Conservation (phyloP, 352 stramenopile genomes). For the Globisporangium yorkense region DNA sequence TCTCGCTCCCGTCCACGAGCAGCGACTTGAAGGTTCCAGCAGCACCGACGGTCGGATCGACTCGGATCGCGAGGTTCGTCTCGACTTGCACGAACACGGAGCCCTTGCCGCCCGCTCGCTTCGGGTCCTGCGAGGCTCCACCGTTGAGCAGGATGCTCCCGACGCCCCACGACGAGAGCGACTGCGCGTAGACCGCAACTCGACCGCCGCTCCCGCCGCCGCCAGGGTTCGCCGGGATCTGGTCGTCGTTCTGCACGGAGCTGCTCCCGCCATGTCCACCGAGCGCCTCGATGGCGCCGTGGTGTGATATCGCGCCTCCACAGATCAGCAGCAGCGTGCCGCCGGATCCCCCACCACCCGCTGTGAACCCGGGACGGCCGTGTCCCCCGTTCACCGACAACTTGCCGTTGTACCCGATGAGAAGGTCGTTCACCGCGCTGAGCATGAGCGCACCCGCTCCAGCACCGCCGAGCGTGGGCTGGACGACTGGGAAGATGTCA, state of each 20-base stretch:
- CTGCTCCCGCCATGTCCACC: conserved; percentile 82
- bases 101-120: conserved; percentile 29
- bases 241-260: conserved; percentile 8
- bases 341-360: conserved; percentile 53
- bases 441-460: conserved; percentile 87
- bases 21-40: conserved; percentile 67
- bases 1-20: conserved; percentile 44
- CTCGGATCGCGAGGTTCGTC: conserved; percentile 37
- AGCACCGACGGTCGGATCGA: conserved; percentile 64
- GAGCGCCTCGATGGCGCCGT: conserved; percentile 66
- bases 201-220: conserved; percentile 85
- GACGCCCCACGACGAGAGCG: conserved; percentile 83
- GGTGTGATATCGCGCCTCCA: conserved; percentile 44
- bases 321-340: conserved; percentile 47
- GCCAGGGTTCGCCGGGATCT: conserved; percentile 14
- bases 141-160: conserved; percentile 79
- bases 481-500: conserved; percentile 54
- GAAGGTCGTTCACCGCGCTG: conserved; percentile 91
- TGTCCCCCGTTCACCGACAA: conserved; percentile 74
- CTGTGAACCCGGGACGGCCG: conserved; percentile 44
- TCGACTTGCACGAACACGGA: conserved; percentile 35
- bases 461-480: conserved; percentile 82
- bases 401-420: conserved; percentile 70
- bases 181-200: conserved; percentile 89
- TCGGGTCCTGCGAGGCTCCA: conserved; percentile 38